Conservation (phyloP, 2,329 filamentous ascomycete species). For the Metarhizium anisopliae region DNA sequence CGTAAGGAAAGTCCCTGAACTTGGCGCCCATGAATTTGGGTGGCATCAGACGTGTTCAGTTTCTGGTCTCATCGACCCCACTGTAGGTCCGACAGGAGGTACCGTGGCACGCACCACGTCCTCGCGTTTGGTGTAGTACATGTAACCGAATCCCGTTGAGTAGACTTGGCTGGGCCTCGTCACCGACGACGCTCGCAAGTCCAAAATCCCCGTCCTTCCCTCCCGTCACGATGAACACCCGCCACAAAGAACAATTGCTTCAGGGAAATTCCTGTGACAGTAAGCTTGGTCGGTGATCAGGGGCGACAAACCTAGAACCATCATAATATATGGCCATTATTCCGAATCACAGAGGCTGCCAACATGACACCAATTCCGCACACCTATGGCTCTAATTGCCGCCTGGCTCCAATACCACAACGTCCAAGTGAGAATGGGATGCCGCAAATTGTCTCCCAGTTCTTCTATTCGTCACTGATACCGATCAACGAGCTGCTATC, state of each 20-base stretch:
- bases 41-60: too few species aligned
- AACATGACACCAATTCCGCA: constrained; percentile 27
- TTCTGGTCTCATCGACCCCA: too few species aligned
- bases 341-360: not conserved
- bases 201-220: not conserved
- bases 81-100: too few species aligned
- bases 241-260: not conserved
- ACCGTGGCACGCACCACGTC: too few species aligned
- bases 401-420: constrained; percentile 37
- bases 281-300: not conserved
- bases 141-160: too few species aligned
- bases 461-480: constrained; percentile 76
- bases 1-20: too few species aligned
- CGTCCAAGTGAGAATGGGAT: constrained; percentile 33
- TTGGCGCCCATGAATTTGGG: too few species aligned
- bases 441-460: constrained; percentile 59
- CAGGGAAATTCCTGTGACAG: not conserved
- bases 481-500: constrained; percentile 87
- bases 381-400: constrained; percentile 52
- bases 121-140: too few species aligned
- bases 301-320: not conserved
- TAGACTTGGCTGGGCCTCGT: too few species aligned
- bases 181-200: too few species aligned
- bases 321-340: not conserved
- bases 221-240: not conserved